Base-by-base conservation (phyloP, 306 rosid genomes). In the Macrotyloma uniflorum region DNA sequence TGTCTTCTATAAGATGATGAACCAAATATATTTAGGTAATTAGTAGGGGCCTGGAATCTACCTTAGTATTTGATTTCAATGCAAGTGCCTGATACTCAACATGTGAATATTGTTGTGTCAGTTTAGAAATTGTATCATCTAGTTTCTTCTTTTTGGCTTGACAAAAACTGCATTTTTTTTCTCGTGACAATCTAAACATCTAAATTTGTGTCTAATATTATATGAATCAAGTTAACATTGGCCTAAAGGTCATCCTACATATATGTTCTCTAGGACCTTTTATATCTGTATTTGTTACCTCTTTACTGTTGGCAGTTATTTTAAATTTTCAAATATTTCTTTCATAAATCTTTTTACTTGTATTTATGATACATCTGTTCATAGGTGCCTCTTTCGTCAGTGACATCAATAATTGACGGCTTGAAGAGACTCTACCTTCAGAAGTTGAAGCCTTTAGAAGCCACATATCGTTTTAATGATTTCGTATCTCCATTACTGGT, bases 401-500 rank as follows among this genome's bases (percentile, higher is more conserved):
- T 93, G 72, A 93, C 98, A 74, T 93, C 98, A 79, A 90, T 93
- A 32, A 24, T 86, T 75, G 98, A 93, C 33, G 97, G 97, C 72
- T 90, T 93, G 87, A 93, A 93, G 85, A 88, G 89, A 57, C 87
- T 91, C 66, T 93, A 93, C 80, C 73, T 91, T 79, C 88, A 93
- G 82, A 93, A 90, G 87, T 80, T 93, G 90, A 93, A 87, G 88
- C 98, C 97, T 3, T 85, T 93, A 67, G 98, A 93, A 91, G 91
- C 71, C 72, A 57, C 93, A 74, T 91, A 93, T 70, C 92, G 74
- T 33, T 93, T 91, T 84, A 87, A 91, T 83, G 98, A 93, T 77
- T 93, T 93, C 85, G 98, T 90, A 66, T 91, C 96, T 64, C 96
- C 98, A 1, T 80, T 85, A 63, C 72, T 93, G 86, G 98, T 91